These are phyloP conservation scores for Anaeromyces robustus DNA, from an alignment of 192 early-diverging fungal genomes.

Conservation along the genomic window DNA sequence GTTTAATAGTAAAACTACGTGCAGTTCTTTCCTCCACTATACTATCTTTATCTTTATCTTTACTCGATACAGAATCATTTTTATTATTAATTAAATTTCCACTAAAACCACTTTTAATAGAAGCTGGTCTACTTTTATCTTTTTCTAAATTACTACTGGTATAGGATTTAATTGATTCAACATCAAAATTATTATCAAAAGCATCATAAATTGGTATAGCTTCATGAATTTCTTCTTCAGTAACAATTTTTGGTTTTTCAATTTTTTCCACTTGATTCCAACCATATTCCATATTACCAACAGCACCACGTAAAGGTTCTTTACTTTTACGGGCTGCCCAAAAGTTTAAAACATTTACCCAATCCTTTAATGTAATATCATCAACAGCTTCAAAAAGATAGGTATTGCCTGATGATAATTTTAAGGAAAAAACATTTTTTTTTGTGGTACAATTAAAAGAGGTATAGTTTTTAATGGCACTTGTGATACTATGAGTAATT, in stretches of 20 bases:
- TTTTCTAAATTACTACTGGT: background rate
- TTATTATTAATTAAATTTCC: too few species aligned
- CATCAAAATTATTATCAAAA: background rate
- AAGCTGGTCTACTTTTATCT: background rate
- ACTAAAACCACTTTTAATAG: background rate
- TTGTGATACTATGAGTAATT: background rate
- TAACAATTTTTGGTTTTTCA: conserved; percentile 1
- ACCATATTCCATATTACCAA: conserved; percentile 85
- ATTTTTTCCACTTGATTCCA: conserved; percentile 43
- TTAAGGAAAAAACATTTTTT: conserved; percentile 72
- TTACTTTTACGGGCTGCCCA: conserved; percentile 86
- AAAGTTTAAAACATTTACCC: conserved; percentile 81
- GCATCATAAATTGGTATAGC: background rate
- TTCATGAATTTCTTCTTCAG: conserved; percentile 1
- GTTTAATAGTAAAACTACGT: background rate
- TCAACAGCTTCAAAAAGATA: conserved; percentile 77
- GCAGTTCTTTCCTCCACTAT: background rate
- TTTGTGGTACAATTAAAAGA: conserved; percentile 12
- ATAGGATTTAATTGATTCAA: background rate
- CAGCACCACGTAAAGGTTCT: conserved; percentile 74
- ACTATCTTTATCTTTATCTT: too few species aligned
- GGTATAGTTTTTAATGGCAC: background rate
- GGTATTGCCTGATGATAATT: conserved; percentile 61
- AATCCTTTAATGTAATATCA: conserved; percentile 54
- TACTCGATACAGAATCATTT: too few species aligned